Evolutionary conservation across 257 asterid species (phyloP).

Genomic region (Scutellaria baicalensis): DNA sequence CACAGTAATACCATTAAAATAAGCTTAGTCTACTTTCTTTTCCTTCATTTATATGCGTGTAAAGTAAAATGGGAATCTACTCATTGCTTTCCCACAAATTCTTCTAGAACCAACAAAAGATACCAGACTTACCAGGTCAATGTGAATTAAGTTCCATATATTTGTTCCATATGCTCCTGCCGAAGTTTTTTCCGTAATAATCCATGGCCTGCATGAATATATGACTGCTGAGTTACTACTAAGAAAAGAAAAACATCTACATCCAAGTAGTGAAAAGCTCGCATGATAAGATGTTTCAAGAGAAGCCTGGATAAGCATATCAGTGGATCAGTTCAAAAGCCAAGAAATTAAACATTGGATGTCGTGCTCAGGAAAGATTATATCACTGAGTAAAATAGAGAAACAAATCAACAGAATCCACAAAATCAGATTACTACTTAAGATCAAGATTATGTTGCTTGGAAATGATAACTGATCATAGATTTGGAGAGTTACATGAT

Average conservation of each 20-base stretch:
- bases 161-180: not conserved
- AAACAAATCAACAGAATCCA: not conserved
- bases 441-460: not conserved
- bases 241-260: not conserved
- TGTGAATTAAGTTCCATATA: constrained; percentile 14
- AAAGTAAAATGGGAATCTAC: not conserved
- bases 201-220: constrained; percentile 46
- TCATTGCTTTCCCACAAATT: not conserved
- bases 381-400: not conserved
- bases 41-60: not conserved
- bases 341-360: not conserved
- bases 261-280: not conserved
- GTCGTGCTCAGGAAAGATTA: not conserved
- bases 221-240: not conserved
- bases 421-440: not conserved
- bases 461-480: not conserved
- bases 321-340: not conserved
- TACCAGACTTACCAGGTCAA: constrained; percentile 4
- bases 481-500: not conserved
- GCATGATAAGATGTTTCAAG: not conserved
- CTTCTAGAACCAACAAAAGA: constrained; percentile 1
- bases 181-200: constrained; percentile 8
- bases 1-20: not conserved
- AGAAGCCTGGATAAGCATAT: not conserved
- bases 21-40: not conserved